These are phyloP conservation scores for Citrus hindsii DNA, from an alignment of 345 rosid species.

Conservation along the genomic window DNA sequence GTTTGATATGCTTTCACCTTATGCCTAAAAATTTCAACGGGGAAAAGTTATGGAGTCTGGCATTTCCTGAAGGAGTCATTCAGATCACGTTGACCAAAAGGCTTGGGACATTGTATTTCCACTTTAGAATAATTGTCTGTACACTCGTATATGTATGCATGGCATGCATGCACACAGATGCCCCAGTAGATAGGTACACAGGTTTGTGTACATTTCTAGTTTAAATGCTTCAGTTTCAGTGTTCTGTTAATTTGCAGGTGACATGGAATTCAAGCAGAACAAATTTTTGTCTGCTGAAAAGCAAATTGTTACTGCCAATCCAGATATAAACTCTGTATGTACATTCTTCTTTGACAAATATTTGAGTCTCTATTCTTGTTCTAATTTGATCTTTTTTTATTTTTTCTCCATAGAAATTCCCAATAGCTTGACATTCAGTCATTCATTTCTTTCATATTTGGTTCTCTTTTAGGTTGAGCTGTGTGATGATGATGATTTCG, in stretches of 20 bases:
- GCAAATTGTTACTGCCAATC: slow-evolving; percentile 86
- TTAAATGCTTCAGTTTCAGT: slow-evolving; percentile 5
- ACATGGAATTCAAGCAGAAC: slow-evolving; percentile 93
- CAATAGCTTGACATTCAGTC: not conserved
- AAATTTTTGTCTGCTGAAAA: slow-evolving; percentile 71
- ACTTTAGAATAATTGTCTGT: not conserved
- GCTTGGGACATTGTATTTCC: not conserved
- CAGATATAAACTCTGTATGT: slow-evolving; percentile 71
- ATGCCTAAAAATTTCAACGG: not conserved
- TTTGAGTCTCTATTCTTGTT: not conserved
- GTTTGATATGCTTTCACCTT: not conserved
- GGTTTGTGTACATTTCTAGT: not conserved
- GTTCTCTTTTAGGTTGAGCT: slow-evolving; percentile 66
- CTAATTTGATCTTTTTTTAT: not conserved
- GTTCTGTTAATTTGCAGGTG: slow-evolving; percentile 51
- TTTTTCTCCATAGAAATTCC: not conserved
- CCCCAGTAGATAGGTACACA: not conserved
- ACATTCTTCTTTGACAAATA: not conserved
- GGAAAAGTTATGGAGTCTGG: not conserved
- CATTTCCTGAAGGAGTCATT: not conserved
- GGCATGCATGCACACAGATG: not conserved
- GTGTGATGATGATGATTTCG: slow-evolving; percentile 89
- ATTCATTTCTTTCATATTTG: not conserved
- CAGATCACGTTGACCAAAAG: not conserved
- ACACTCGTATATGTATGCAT: not conserved